A percentile compares a stretch with the other conserved stretches of the same genome.
phyloP scores from a whole-genome alignment of 805 yeast genomes.

The Saturnispora silvae region DNA sequence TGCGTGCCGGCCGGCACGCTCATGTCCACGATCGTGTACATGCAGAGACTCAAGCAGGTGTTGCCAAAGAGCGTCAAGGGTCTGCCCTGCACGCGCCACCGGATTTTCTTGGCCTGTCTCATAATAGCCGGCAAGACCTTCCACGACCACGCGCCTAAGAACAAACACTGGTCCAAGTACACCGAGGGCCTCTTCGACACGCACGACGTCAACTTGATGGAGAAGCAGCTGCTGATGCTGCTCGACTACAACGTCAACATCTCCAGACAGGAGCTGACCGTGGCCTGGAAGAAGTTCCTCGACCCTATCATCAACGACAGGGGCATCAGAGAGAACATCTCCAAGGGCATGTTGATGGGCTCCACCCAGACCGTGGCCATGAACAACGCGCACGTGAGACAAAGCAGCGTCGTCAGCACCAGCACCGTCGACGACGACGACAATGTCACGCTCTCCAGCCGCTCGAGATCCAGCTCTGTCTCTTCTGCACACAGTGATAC shows the following conservation, averaged over 20 bases:
- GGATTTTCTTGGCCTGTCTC: conserved; percentile 65
- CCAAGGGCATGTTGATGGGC: conserved; percentile 21
- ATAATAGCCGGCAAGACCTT: conserved; percentile 64
- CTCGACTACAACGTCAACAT: conserved; percentile 61
- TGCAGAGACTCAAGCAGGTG: conserved; percentile 48
- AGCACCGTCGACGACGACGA: conserved; percentile 9
- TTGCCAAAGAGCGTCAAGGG: conserved; percentile 68
- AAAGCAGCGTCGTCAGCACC: conserved; percentile 9
- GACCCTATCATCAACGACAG: conserved; percentile 37
- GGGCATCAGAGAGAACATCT: conserved; percentile 22
- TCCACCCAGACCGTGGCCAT: conserved; percentile 21
- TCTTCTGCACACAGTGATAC: conserved; percentile 23
- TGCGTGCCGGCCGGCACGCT: conserved; percentile 75
- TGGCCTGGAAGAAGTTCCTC: conserved; percentile 34
- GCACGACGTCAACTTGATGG: conserved; percentile 72
- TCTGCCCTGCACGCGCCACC: conserved; percentile 68
- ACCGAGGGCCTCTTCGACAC: conserved; percentile 62
- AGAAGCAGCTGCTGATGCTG: conserved; percentile 58
- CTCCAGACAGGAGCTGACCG: conserved; percentile 32
- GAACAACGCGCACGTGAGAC: not conserved
- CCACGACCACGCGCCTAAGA: conserved; percentile 71
- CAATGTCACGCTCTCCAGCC: conserved; percentile 10
- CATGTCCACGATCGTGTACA: conserved; percentile 59
- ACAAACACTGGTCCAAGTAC: conserved; percentile 69
- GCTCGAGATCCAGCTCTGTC: conserved; percentile 25